phyloP scores from a whole-genome alignment of 1,139 yeast species.

The Diutina sp. region DNA sequence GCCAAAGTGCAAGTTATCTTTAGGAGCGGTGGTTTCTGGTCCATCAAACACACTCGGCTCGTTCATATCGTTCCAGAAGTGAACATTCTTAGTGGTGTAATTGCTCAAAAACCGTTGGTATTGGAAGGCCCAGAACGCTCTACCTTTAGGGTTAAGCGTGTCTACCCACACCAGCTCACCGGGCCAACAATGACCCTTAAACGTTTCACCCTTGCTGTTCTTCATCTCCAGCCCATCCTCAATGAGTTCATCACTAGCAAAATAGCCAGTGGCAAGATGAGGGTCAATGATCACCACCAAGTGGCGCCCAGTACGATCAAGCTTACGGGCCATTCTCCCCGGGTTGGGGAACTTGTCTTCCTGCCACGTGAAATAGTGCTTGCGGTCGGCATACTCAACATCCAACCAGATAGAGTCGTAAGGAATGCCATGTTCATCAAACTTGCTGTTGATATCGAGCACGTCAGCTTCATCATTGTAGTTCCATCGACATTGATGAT shows the following conservation, averaged over 20 bases:
- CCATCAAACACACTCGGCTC: slow-evolving; percentile 95
- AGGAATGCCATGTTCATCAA: slow-evolving; percentile 70
- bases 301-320: slow-evolving; percentile 67
- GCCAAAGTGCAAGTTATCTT: slow-evolving; percentile 66
- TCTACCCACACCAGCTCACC: slow-evolving; percentile 95
- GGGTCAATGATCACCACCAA: slow-evolving; percentile 86
- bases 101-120: slow-evolving; percentile 34
- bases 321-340: slow-evolving; percentile 43
- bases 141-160: slow-evolving; percentile 54
- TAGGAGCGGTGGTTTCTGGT: slow-evolving; percentile 84
- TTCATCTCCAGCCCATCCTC: slow-evolving; percentile 24
- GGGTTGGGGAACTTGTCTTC: slow-evolving; percentile 65
- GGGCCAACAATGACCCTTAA: slow-evolving; percentile 94
- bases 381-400: slow-evolving; percentile 77
- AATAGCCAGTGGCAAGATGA: slow-evolving; percentile 65
- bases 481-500: slow-evolving; percentile 97
- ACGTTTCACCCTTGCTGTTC: slow-evolving; percentile 30
- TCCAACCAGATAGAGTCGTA: slow-evolving; percentile 94
- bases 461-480: slow-evolving; percentile 84
- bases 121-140: slow-evolving; percentile 41
- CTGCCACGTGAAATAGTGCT: slow-evolving; percentile 90
- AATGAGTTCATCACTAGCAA: slow-evolving; percentile 42
- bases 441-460: slow-evolving; percentile 47
- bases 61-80: slow-evolving; percentile 97
- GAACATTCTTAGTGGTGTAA: slow-evolving; percentile 43